Evolutionary conservation across 208 protist species (phyloP).

Genomic region (Trypanosoma lewisi): DNA sequence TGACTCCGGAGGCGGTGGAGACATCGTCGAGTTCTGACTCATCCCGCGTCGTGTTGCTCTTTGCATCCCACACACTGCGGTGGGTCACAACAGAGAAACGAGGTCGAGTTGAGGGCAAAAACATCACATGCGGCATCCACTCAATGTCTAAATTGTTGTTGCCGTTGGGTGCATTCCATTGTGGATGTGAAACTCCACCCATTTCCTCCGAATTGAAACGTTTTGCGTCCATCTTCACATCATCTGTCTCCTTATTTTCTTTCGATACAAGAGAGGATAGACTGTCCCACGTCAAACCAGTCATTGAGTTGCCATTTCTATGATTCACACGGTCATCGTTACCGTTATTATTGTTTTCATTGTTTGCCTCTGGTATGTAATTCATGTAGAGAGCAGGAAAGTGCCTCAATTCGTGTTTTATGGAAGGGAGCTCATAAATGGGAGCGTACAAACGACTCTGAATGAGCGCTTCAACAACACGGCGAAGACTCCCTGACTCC

Average conservation of each 20-base stretch:
- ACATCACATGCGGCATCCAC: conserved; percentile 80
- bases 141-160: conserved; percentile 33
- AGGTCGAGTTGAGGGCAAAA: conserved; percentile 74
- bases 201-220: conserved; percentile 34
- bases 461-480: conserved; percentile 69
- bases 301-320: background rate
- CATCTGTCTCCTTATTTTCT: conserved; percentile 6
- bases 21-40: conserved; percentile 38
- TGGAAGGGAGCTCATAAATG: conserved; percentile 49
- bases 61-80: conserved; percentile 27
- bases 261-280: background rate
- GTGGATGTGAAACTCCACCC: background rate
- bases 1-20: conserved; percentile 50
- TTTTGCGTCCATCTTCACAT: conserved; percentile 33
- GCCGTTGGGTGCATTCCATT: background rate
- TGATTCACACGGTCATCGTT: background rate
- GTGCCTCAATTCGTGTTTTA: conserved; percentile 59
- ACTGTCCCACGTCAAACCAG: conserved; percentile 12
- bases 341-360: background rate
- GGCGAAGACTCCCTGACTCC: conserved; percentile 73
- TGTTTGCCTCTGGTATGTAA: conserved; percentile 33
- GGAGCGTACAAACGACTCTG: conserved; percentile 73
- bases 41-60: background rate
- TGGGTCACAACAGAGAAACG: conserved; percentile 77
- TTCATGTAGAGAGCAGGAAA: conserved; percentile 55